Conservation (phyloP, 257 asterid genomes). For the Salvia miltiorrhiza region DNA sequence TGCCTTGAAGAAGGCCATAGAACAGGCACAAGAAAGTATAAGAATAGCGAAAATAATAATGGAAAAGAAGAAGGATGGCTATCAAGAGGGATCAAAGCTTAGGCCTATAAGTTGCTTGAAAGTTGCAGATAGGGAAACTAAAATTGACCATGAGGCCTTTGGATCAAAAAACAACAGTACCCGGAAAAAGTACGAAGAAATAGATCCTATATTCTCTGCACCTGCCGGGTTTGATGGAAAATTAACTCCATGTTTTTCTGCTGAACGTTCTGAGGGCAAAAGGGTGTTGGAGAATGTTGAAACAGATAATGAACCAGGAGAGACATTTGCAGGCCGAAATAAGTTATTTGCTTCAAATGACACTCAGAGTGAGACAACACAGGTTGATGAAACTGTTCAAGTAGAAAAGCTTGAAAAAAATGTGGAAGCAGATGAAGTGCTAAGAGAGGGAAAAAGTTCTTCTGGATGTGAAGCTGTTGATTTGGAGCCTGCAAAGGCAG, state of each 20-base stretch:
- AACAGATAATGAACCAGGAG: constrained; percentile 40
- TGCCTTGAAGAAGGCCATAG: constrained; percentile 75
- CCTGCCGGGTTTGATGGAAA: constrained; percentile 30
- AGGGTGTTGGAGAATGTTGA: constrained; percentile 33
- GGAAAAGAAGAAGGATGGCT: constrained; percentile 62
- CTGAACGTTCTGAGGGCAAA: constrained; percentile 29
- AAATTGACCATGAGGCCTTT: constrained; percentile 31
- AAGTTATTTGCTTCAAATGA: constrained; percentile 6
- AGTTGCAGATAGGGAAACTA: constrained; percentile 32
- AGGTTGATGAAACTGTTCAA: constrained; percentile 23
- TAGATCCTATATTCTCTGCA: constrained; percentile 23
- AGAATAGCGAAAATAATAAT: constrained; percentile 73
- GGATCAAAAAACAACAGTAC: constrained; percentile 25
- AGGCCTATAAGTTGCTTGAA: constrained; percentile 33
- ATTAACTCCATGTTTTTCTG: constrained; percentile 24
- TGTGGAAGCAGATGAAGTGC: constrained; percentile 39
- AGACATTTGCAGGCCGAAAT: constrained; percentile 17
- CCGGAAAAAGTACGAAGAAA: constrained; percentile 27
- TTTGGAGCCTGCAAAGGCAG: constrained; percentile 39
- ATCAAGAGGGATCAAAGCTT: constrained; percentile 33
- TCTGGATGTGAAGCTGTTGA: constrained; percentile 36
- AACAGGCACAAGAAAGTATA: constrained; percentile 91
- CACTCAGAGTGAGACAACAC: constrained; percentile 26
- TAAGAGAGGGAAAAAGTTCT: constrained; percentile 28
- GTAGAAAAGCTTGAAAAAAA: constrained; percentile 25